Evolutionary conservation across 768 basidiomycete genomes (phyloP).

Genomic region (Podaxis mareebaensis): DNA sequence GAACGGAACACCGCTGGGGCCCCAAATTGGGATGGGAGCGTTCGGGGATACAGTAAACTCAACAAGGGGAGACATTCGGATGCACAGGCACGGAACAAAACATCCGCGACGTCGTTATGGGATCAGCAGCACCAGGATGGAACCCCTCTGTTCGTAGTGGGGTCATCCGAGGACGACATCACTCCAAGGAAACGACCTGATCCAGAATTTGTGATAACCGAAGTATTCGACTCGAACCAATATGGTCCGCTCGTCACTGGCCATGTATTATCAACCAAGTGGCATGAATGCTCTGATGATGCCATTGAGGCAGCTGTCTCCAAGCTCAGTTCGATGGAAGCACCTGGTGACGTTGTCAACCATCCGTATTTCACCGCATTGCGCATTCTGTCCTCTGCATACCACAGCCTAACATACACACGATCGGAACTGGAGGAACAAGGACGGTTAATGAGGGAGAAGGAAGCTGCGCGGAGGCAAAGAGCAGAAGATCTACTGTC

Average conservation of each 20-base stretch:
- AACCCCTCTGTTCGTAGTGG: conserved; percentile 42
- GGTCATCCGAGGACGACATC: conserved; percentile 33
- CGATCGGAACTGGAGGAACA: conserved; percentile 67
- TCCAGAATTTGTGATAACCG: conserved; percentile 34
- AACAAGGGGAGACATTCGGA: conserved; percentile 30
- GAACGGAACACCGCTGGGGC: conserved; percentile 42
- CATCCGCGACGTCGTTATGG: conserved; percentile 42
- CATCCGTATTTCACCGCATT: conserved; percentile 70
- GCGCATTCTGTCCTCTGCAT: conserved; percentile 68
- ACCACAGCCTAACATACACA: conserved; percentile 56
- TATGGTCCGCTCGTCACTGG: conserved; percentile 34
- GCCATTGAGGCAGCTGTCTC: conserved; percentile 68
- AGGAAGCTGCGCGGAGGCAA: conserved; percentile 50
- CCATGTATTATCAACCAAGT: conserved; percentile 64
- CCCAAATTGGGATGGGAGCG: conserved; percentile 49
- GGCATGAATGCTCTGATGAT: conserved; percentile 80
- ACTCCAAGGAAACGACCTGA: conserved; percentile 16
- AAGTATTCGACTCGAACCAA: conserved; percentile 35
- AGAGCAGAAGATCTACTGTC: conserved; percentile 57
- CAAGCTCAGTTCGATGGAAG: conserved; percentile 42
- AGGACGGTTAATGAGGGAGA: conserved; percentile 54
- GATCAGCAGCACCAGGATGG: conserved; percentile 30
- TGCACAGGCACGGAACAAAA: conserved; percentile 22
- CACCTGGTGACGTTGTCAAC: conserved; percentile 43
- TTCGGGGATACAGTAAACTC: conserved; percentile 53